A percentile compares a stretch with the other conserved stretches of the same genome.
These are phyloP conservation scores for Cutaneotrichosporon cyanovorans DNA, from an alignment of 1,284 basidiomycete genomes.

Conservation along the genomic window DNA sequence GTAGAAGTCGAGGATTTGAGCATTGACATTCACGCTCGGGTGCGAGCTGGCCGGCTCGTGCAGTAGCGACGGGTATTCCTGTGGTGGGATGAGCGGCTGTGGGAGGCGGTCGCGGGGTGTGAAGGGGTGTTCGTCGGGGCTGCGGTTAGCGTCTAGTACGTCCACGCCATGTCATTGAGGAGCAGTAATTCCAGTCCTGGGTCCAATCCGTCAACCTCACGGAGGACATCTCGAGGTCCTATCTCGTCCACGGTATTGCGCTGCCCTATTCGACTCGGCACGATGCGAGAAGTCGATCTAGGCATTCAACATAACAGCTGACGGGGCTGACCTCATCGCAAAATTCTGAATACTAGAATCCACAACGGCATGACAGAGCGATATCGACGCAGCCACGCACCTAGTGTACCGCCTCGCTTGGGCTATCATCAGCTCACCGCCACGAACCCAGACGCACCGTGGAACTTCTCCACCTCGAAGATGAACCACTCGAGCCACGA, in stretches of 20 bases:
- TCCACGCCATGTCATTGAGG: no score
- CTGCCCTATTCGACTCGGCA: background rate
- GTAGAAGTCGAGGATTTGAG: conserved; percentile 83
- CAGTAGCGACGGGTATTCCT: conserved; percentile 69
- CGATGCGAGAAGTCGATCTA: background rate
- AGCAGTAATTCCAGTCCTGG: no score
- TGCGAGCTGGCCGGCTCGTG: conserved; percentile 51
- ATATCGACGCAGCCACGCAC: background rate
- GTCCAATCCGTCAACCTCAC: no score
- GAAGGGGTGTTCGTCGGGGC: conserved; percentile 86
- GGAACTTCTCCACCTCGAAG: conserved; percentile 86
- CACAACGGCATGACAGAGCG: background rate
- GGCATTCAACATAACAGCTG: background rate
- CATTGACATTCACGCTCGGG: conserved; percentile 79
- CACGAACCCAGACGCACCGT: conserved; percentile 57
- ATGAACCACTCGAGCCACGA: conserved; percentile 97
- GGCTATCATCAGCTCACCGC: conserved; percentile 50
- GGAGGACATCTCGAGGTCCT: no score
- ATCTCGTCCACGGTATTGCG: no score
- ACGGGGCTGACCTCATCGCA: background rate
- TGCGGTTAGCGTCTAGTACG: background rate
- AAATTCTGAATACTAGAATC: background rate
- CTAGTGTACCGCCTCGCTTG: conserved; percentile 80
- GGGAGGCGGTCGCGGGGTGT: conserved; percentile 68
- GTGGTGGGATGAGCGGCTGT: conserved; percentile 67